Conservation (phyloP, 1,284 basidiomycete genomes). For the Testicularia cyperi region DNA sequence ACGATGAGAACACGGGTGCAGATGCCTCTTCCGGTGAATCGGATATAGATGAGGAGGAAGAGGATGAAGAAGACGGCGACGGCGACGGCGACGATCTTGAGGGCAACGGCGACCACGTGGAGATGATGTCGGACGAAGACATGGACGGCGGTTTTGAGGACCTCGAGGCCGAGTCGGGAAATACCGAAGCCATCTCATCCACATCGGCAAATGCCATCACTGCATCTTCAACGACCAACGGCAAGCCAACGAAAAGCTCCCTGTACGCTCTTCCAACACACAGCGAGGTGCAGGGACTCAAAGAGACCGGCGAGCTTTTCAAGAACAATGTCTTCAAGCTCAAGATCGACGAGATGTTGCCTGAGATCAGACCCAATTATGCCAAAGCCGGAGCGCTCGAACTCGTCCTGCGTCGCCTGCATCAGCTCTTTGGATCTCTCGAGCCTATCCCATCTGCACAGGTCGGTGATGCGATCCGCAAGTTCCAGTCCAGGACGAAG, state of each 20-base stretch:
- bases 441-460: constrained; percentile 26
- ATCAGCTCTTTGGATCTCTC: constrained; percentile 36
- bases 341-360: constrained; percentile 66
- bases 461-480: constrained; percentile 34
- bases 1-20: constrained; percentile 41
- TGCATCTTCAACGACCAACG: constrained; percentile 23
- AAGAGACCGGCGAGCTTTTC: constrained; percentile 76
- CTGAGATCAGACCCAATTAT: constrained; percentile 42
- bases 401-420: constrained; percentile 48
- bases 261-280: constrained; percentile 64
- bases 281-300: constrained; percentile 74
- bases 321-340: constrained; percentile 81
- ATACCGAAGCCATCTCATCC: constrained; percentile 5
- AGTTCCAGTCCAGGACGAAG: constrained; percentile 64
- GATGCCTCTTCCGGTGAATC: constrained; percentile 9
- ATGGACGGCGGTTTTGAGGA: constrained; percentile 58
- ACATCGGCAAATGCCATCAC: constrained; percentile 1
- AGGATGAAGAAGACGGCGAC: constrained; percentile 12
- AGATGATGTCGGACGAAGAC: constrained; percentile 52
- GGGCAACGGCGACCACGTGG: constrained; percentile 20
- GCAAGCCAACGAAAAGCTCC: constrained; percentile 34
- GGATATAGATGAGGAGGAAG: constrained; percentile 12
- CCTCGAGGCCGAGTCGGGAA: constrained; percentile 23
- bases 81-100: constrained; percentile 46
- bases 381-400: constrained; percentile 46